Base-by-base conservation (phyloP, 495 filamentous ascomycete species). In the Venustampulla echinocandica region DNA sequence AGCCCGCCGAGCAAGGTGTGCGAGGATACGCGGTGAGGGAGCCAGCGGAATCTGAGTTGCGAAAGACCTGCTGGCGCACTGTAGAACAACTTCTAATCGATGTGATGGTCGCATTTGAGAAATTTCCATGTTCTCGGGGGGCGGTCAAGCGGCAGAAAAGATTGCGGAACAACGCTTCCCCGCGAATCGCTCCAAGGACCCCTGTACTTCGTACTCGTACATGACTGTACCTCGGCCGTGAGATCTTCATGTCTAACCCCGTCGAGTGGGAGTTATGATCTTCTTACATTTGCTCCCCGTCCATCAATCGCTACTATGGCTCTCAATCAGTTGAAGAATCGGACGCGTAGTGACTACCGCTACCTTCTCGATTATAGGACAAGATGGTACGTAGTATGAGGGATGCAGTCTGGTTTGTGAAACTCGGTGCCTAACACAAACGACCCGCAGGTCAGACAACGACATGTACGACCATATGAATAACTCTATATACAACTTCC, bases 381-480 rank as follows among this genome's bases (percentile, higher is more conserved):
- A 46, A 69, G 90, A 80, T 97, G 90, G 90, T 89, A 67, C 56
- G 64, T 14, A 2, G 14, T 22, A 22, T n/a, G n/a, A n/a, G n/a
- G n/a, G 20, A 35, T 18, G 2, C 7, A 15, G 13, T 24, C n/a
- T 22, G 5, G 11, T 20, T 17, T 22, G 4, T 19, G 10, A 10
- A 19, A 9, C 7, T 6, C 27, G n/a, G n/a, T 21, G 10, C 7
- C 18, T 40, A 23, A 40, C 20, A 9, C 6, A n/a, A 7, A 15
- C 9, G 21, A 14, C 19, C 34, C 17, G 20, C 13, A 90, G 86
- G 86, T 80, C 73, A 58, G 92, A 98, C 64, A 96, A 96, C 58
- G 90, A 96, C 67, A 92, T 94, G 85, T 97, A 95, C 64, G 75
- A 80, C 27, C 87, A 92, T 55, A 73, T 73, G 66, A 50, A 50